Conservation (phyloP, 768 basidiomycete genomes). For the Boletus coccyginus region DNA sequence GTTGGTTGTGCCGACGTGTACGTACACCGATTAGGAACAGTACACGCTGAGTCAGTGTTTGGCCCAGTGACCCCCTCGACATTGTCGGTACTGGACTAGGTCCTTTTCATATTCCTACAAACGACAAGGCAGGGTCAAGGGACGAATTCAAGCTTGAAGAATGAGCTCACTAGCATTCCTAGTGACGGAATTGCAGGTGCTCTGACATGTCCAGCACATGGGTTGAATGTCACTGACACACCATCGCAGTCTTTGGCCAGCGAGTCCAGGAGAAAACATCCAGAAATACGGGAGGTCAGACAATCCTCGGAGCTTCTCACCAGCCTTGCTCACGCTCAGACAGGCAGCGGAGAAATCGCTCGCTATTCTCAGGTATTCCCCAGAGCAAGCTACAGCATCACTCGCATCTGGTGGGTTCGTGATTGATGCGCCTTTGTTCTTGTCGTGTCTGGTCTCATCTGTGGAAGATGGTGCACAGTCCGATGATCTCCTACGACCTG, state of each 20-base stretch:
- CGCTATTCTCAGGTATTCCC: slow-evolving; percentile 74
- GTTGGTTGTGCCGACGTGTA: too few species aligned
- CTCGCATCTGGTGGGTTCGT: slow-evolving; percentile 66
- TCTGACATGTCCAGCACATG: background rate
- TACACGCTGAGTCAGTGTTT: too few species aligned
- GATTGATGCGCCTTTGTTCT: background rate
- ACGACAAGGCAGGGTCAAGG: background rate
- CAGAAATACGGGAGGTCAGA: slow-evolving; percentile 87
- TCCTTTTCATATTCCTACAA: background rate
- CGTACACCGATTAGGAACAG: too few species aligned
- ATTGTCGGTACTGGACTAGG: background rate
- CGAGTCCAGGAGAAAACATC: slow-evolving; percentile 85
- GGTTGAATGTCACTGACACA: slow-evolving; percentile 2
- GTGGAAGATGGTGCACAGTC: slow-evolving; percentile 71
- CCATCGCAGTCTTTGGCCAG: slow-evolving; percentile 72
- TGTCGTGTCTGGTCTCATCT: slow-evolving; percentile 7
- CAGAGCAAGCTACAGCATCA: slow-evolving; percentile 71
- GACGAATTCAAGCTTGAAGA: background rate
- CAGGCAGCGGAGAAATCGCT: slow-evolving; percentile 88
- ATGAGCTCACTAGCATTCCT: slow-evolving; percentile 73
- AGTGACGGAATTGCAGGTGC: slow-evolving; percentile 72
- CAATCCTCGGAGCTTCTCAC: background rate
- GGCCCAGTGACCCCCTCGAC: background rate
- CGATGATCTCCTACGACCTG: slow-evolving; percentile 76
- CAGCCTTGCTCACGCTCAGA: slow-evolving; percentile 7